Percentiles rank a stretch among this genome's conserved stretches.
Conservation (phyloP, 2,329 filamentous ascomycete genomes). For the Pyrenochaeta sp. region DNA sequence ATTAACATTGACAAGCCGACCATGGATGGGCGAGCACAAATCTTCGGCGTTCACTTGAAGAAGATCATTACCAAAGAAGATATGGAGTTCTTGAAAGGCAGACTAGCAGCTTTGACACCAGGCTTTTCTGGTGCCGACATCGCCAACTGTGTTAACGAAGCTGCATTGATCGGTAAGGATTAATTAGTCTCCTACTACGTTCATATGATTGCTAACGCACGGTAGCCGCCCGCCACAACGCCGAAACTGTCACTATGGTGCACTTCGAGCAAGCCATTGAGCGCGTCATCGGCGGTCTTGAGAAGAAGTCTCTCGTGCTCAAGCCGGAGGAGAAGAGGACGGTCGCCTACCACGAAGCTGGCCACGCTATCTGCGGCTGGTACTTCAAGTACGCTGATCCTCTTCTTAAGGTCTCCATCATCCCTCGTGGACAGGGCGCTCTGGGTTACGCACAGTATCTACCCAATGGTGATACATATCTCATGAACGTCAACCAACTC, state of each 20-base stretch:
- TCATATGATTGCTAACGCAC: slow-evolving; percentile 51
- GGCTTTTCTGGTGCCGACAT: slow-evolving; percentile 98
- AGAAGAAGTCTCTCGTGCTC: slow-evolving; percentile 96
- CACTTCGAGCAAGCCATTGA: slow-evolving; percentile 99
- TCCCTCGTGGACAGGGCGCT: slow-evolving; percentile 91
- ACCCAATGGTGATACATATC: slow-evolving; percentile 88
- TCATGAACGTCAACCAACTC: slow-evolving; percentile 94
- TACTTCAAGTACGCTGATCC: slow-evolving; percentile 97
- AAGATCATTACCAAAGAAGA: slow-evolving; percentile 96
- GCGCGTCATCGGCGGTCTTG: slow-evolving; percentile 92
- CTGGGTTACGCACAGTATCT: slow-evolving; percentile 97
- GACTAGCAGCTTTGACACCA: slow-evolving; percentile 89
- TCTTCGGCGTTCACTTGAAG: slow-evolving; percentile 91
- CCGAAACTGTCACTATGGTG: slow-evolving; percentile 80
- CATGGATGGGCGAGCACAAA: slow-evolving; percentile 95
- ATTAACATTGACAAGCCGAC: slow-evolving; percentile 95
- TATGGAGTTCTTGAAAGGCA: slow-evolving; percentile 83
- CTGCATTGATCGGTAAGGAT: slow-evolving; percentile 85
- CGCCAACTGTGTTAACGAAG: slow-evolving; percentile 98
- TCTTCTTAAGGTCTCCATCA: slow-evolving; percentile 97
- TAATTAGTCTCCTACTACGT: slow-evolving; percentile 24
- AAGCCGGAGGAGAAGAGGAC: slow-evolving; percentile 93
- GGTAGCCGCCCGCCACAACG: slow-evolving; percentile 81
- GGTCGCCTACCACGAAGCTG: slow-evolving; percentile 97
- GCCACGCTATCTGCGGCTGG: slow-evolving; percentile 98